phyloP scores from a whole-genome alignment of 176 grass and related monocot genomes.

The Lolium perenne region DNA sequence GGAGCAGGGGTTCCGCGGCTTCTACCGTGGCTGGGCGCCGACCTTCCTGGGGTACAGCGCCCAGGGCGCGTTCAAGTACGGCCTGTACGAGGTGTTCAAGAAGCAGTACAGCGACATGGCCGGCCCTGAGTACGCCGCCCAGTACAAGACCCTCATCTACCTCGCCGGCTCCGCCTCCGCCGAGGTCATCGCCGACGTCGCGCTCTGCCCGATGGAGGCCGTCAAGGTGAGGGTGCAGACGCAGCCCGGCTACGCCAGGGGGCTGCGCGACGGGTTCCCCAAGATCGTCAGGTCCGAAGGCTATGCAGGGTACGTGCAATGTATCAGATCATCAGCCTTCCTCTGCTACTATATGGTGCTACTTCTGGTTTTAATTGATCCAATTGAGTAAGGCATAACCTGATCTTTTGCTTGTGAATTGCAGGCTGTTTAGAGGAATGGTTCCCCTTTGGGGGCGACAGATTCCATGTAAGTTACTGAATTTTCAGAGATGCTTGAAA shows the following conservation, averaged over 20 bases:
- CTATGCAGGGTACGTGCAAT: slow-evolving; percentile 57
- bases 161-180: slow-evolving; percentile 80
- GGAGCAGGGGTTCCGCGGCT: slow-evolving; percentile 73
- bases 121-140: slow-evolving; percentile 69
- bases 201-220: slow-evolving; percentile 88
- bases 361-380: background rate
- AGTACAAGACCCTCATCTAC: slow-evolving; percentile 86
- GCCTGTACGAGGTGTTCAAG: slow-evolving; percentile 89
- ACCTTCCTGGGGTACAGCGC: slow-evolving; percentile 89
- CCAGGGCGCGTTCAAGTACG: slow-evolving; percentile 87
- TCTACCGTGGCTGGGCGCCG: slow-evolving; percentile 81
- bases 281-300: slow-evolving; percentile 81
- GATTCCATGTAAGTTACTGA: slow-evolving; percentile 70
- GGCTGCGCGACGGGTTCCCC: slow-evolving; percentile 64
- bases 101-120: slow-evolving; percentile 76
- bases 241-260: slow-evolving; percentile 73
- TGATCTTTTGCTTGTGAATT: slow-evolving; percentile 33
- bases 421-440: slow-evolving; percentile 75
- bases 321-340: background rate
- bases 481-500: background rate
- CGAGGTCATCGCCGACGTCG: slow-evolving; percentile 78
- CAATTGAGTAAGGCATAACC: background rate
- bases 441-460: slow-evolving; percentile 92
- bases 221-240: slow-evolving; percentile 90
- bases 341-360: background rate